These are phyloP conservation scores for Phytopythium oedochilum DNA, from an alignment of 352 stramenopile species.

Conservation along the genomic window DNA sequence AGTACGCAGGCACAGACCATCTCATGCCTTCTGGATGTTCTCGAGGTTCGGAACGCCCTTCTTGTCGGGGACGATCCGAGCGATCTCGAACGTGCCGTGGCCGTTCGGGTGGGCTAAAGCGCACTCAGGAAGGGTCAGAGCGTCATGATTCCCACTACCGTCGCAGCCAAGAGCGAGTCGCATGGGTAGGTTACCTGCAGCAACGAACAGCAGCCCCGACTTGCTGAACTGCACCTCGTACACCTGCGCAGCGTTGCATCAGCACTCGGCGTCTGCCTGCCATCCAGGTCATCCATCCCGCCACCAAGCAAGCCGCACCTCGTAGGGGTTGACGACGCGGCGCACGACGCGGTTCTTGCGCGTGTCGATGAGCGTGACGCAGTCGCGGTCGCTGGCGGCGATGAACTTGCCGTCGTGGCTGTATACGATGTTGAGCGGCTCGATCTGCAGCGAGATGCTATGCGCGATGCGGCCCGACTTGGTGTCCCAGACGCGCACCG, in stretches of 20 bases:
- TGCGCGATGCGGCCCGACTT: slow-evolving; percentile 76
- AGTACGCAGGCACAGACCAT: neutral
- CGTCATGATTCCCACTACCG: neutral
- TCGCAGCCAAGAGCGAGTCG: no score
- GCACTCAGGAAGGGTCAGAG: neutral
- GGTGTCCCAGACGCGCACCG: slow-evolving; percentile 78
- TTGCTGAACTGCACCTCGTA: slow-evolving; percentile 85
- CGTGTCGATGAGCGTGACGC: slow-evolving; percentile 78
- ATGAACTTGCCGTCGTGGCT: slow-evolving; percentile 81
- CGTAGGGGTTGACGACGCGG: slow-evolving; percentile 76
- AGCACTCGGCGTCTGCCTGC: neutral
- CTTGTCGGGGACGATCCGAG: slow-evolving; percentile 70
- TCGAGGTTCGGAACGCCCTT: slow-evolving; percentile 79
- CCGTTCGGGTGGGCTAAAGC: slow-evolving; percentile 55
- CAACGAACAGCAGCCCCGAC: slow-evolving; percentile 73
- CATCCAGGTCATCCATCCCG: neutral
- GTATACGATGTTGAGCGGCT: slow-evolving; percentile 77
- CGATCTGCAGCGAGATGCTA: slow-evolving; percentile 68
- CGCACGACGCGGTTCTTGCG: slow-evolving; percentile 76
- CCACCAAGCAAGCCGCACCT: slow-evolving; percentile 16
- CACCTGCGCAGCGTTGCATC: slow-evolving; percentile 13
- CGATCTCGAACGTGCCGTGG: slow-evolving; percentile 82
- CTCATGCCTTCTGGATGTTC: slow-evolving; percentile 70
- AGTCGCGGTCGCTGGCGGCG: slow-evolving; percentile 67
- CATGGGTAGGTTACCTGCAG: slow-evolving; percentile 23